Conservation (phyloP, 495 filamentous ascomycete genomes). For the Hyaloscypha finlandica region DNA sequence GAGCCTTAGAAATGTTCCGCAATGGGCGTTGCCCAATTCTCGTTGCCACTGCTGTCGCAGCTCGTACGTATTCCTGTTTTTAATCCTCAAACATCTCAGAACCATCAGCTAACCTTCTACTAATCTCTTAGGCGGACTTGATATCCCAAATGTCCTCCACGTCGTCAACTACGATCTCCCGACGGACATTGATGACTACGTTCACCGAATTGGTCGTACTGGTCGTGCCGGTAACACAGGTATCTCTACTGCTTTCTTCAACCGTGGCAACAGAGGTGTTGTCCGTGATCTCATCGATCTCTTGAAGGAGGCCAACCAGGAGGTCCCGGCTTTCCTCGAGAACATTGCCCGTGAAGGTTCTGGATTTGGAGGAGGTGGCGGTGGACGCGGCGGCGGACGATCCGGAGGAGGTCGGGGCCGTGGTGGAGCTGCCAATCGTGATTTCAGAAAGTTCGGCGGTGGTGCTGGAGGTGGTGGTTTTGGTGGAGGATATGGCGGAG, state of each 20-base stretch:
- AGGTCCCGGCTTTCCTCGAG: conserved; percentile 91
- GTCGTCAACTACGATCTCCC: conserved; percentile 99
- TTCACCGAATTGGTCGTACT: conserved; percentile 99
- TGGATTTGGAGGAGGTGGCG: conserved; percentile 71
- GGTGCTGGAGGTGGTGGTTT: conserved; percentile 49
- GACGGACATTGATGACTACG: conserved; percentile 98
- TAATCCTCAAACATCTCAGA: conserved; percentile 26
- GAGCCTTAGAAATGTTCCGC: conserved; percentile 95
- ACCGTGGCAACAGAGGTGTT: conserved; percentile 97
- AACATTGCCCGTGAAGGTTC: conserved; percentile 93
- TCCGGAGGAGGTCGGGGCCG: conserved; percentile 66
- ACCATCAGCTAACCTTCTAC: conserved; percentile 2
- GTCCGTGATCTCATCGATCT: conserved; percentile 94
- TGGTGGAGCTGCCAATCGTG: conserved; percentile 70
- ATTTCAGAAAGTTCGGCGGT: conserved; percentile 81
- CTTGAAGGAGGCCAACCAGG: conserved; percentile 97
- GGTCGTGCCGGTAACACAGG: conserved; percentile 99
- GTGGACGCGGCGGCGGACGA: conserved; percentile 70
- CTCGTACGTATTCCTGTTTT: conserved; percentile 54
- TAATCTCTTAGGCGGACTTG: conserved; percentile 53
- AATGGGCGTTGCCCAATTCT: conserved; percentile 93
- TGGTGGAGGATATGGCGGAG: conserved; percentile 55
- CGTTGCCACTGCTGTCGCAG: conserved; percentile 95
- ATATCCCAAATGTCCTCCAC: conserved; percentile 98
- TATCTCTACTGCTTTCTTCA: conserved; percentile 98